These are phyloP conservation scores for Juglanconis oblonga DNA, from an alignment of 2,329 filamentous ascomycete genomes.

Conservation along the genomic window DNA sequence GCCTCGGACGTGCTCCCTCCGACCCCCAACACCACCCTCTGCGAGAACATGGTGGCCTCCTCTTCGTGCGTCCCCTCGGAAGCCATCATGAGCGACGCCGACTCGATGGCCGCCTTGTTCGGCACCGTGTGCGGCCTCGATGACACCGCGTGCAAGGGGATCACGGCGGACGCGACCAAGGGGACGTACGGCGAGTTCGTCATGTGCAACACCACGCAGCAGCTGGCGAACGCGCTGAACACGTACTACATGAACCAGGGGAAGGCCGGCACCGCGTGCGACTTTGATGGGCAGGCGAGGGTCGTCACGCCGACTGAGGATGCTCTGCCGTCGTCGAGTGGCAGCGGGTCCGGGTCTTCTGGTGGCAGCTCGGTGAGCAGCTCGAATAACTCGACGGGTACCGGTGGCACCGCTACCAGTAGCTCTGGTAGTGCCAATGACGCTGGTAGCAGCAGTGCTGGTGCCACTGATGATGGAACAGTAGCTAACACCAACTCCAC, in stretches of 20 bases:
- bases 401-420: background rate
- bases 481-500: background rate
- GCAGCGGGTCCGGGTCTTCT: slow-evolving; percentile 2
- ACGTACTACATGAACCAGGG: slow-evolving; percentile 64
- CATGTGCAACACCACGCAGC: slow-evolving; percentile 68
- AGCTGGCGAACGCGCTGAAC: slow-evolving; percentile 72
- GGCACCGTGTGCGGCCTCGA: slow-evolving; percentile 64
- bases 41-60: slow-evolving; percentile 77
- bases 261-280: slow-evolving; percentile 57
- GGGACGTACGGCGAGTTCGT: slow-evolving; percentile 74
- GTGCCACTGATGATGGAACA: background rate
- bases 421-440: slow-evolving; percentile 3
- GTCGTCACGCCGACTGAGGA: slow-evolving; percentile 9
- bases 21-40: slow-evolving; percentile 72
- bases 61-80: slow-evolving; percentile 63
- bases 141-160: slow-evolving; percentile 60
- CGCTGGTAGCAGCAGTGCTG: background rate
- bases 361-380: slow-evolving; percentile 8
- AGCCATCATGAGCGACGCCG: slow-evolving; percentile 50
- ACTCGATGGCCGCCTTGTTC: slow-evolving; percentile 68
- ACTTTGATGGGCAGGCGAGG: slow-evolving; percentile 65
- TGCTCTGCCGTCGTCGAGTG: background rate
- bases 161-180: slow-evolving; percentile 62
- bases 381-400: background rate
- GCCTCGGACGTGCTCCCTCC: slow-evolving; percentile 73